These are phyloP conservation scores for Fusarium solani-melongenae DNA, from an alignment of 2,329 filamentous ascomycete genomes.

Conservation along the genomic window DNA sequence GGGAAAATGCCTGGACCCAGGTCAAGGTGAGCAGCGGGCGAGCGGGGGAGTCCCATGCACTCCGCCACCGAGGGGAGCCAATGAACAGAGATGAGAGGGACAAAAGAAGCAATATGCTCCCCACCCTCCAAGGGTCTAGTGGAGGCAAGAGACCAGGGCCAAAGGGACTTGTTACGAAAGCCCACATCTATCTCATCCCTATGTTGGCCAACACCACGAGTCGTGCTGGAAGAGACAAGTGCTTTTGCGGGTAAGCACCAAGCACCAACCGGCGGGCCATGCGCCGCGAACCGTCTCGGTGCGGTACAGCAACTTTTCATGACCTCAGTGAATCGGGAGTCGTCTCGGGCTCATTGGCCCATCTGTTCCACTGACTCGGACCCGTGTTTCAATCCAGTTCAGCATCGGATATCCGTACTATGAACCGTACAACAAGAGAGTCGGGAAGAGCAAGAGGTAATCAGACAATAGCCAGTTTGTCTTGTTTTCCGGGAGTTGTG, in stretches of 20 bases:
- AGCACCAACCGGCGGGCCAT: background rate
- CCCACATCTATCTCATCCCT: background rate
- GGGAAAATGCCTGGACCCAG: background rate
- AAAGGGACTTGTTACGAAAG: conserved; percentile 14
- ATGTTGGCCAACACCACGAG: background rate
- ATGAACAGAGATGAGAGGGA: conserved; percentile 27
- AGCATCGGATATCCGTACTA: background rate
- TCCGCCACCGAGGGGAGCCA: conserved; percentile 26
- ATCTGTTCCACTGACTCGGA: background rate
- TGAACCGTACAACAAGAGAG: conserved; percentile 13
- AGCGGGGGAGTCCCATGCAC: conserved; percentile 27
- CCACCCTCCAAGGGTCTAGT: conserved; percentile 28
- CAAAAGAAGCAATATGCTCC: conserved; percentile 45
- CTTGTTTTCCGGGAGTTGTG: conserved; percentile 5
- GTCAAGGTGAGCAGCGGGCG: conserved; percentile 15
- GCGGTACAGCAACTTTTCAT: background rate
- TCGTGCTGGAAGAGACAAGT: background rate
- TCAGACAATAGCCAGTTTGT: conserved; percentile 4
- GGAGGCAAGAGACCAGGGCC: conserved; percentile 4
- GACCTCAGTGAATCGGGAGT: background rate
- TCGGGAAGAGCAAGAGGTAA: conserved; percentile 3
- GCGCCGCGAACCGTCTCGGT: background rate
- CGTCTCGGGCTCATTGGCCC: background rate
- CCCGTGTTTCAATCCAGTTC: conserved; percentile 8
- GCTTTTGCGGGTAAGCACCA: background rate